phyloP scores from a whole-genome alignment of 108 stramenopile genomes.

The Pseudonitzschia pungens region DNA sequence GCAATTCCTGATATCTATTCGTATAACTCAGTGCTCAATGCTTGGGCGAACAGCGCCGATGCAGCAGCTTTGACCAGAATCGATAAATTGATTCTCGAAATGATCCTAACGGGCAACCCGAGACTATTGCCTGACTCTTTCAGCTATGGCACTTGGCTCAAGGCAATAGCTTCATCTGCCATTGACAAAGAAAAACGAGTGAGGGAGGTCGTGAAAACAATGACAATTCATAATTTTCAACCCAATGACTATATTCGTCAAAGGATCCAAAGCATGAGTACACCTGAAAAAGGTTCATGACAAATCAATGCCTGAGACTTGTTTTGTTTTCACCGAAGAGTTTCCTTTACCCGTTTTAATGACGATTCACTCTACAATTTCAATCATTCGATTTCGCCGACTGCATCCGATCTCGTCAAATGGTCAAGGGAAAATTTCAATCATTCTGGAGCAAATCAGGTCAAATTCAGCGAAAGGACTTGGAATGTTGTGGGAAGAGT shows the following conservation, averaged over 20 bases:
- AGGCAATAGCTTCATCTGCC: slow-evolving; percentile 46
- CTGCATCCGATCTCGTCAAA: too few species aligned
- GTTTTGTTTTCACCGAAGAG: too few species aligned
- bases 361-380: too few species aligned
- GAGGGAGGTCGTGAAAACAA: slow-evolving; percentile 33
- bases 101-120: slow-evolving; percentile 27
- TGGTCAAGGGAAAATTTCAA: too few species aligned
- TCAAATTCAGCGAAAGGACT: too few species aligned
- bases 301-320: background rate
- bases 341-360: too few species aligned
- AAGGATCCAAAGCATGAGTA: background rate
- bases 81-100: slow-evolving; percentile 37
- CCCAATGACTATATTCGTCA: slow-evolving; percentile 24
- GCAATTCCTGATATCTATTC: slow-evolving; percentile 27
- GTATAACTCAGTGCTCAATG: slow-evolving; percentile 35
- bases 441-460: too few species aligned
- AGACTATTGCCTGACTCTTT: slow-evolving; percentile 38
- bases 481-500: too few species aligned
- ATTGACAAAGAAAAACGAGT: slow-evolving; percentile 19
- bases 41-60: slow-evolving; percentile 40
- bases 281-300: background rate
- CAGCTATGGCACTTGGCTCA: slow-evolving; percentile 55
- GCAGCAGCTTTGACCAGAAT: slow-evolving; percentile 28
- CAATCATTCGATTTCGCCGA: too few species aligned
- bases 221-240: slow-evolving; percentile 40